Evolutionary conservation across 495 filamentous ascomycete species (phyloP).

Genomic region (Terfezia claveryi): DNA sequence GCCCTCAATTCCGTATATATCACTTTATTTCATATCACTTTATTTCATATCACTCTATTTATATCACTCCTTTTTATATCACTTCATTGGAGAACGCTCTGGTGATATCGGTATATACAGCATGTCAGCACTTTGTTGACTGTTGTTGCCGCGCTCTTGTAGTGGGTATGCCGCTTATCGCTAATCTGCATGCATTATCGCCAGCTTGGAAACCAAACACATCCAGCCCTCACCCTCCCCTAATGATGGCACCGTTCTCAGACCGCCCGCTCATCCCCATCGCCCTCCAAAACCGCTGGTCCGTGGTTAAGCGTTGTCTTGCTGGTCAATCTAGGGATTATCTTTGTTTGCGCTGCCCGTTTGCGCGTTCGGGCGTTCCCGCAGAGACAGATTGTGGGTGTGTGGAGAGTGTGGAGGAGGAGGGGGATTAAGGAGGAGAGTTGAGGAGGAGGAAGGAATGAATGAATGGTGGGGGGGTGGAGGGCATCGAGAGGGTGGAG

Average conservation of each 20-base stretch:
- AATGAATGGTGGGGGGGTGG: constrained; percentile 23
- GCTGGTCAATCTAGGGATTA: constrained; percentile 66
- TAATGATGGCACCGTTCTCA: constrained; percentile 41
- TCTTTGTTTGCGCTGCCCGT: constrained; percentile 59
- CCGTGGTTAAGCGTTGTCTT: constrained; percentile 52
- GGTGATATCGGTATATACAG: too few relatives aligned
- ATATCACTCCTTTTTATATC: too few relatives aligned
- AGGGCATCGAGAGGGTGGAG: constrained; percentile 45
- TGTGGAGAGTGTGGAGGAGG: constrained; percentile 37
- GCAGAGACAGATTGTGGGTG: constrained; percentile 59
- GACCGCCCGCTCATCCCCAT: constrained; percentile 77
- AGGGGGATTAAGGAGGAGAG: constrained; percentile 35
- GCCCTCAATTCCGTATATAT: too few relatives aligned
- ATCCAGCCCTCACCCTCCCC: too few relatives aligned
- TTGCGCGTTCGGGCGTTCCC: constrained; percentile 84
- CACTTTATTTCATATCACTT: too few relatives aligned
- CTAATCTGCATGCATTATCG: too few relatives aligned
- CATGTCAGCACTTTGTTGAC: too few relatives aligned
- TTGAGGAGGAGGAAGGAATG: constrained; percentile 54
- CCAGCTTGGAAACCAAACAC: too few relatives aligned
- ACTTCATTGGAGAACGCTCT: too few relatives aligned
- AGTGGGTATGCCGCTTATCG: too few relatives aligned
- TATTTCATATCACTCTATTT: too few relatives aligned
- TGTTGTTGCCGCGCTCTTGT: too few relatives aligned
- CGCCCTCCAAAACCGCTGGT: constrained; percentile 43